Conservation (phyloP, 2,329 filamentous ascomycete genomes). For the Fusarium sp. region DNA sequence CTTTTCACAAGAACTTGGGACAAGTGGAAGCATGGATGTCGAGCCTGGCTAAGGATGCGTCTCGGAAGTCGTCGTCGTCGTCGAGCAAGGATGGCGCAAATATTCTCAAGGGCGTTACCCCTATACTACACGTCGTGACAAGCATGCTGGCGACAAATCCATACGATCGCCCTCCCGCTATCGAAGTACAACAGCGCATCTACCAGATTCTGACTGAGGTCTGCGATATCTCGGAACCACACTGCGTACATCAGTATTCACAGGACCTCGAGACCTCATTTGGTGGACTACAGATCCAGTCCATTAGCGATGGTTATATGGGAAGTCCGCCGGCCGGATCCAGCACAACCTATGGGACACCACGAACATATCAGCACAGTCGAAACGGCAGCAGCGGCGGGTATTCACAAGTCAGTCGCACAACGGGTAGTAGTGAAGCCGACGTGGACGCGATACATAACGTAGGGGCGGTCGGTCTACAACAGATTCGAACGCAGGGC, state of each 20-base stretch:
- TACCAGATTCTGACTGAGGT: conserved; percentile 67
- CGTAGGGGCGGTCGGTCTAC: conserved; percentile 43
- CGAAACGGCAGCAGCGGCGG: conserved; percentile 55
- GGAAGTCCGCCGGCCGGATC: conserved; percentile 31
- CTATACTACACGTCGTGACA: conserved; percentile 67
- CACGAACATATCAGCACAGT: conserved; percentile 49
- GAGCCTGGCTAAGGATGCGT: conserved; percentile 71
- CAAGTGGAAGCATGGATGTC: conserved; percentile 80
- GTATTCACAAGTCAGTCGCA: conserved; percentile 55
- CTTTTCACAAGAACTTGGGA: conserved; percentile 79
- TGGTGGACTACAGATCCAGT: conserved; percentile 43
- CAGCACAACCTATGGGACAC: conserved; percentile 53
- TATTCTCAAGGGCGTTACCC: conserved; percentile 66
- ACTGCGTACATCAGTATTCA: conserved; percentile 68
- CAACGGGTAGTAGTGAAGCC: conserved; percentile 52
- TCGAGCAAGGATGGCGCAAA: conserved; percentile 58
- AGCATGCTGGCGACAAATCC: conserved; percentile 70
- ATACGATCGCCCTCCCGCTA: conserved; percentile 66
- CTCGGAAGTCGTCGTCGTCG: conserved; percentile 59
- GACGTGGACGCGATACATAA: conserved; percentile 45
- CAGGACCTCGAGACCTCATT: conserved; percentile 52
- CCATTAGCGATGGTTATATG: conserved; percentile 23
- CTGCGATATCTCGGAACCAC: conserved; percentile 65
- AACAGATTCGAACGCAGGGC: conserved; percentile 38
- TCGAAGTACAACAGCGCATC: conserved; percentile 67